Base-by-base conservation (phyloP, 805 yeast species). In the Wickerhamomyces rabaulensis region DNA sequence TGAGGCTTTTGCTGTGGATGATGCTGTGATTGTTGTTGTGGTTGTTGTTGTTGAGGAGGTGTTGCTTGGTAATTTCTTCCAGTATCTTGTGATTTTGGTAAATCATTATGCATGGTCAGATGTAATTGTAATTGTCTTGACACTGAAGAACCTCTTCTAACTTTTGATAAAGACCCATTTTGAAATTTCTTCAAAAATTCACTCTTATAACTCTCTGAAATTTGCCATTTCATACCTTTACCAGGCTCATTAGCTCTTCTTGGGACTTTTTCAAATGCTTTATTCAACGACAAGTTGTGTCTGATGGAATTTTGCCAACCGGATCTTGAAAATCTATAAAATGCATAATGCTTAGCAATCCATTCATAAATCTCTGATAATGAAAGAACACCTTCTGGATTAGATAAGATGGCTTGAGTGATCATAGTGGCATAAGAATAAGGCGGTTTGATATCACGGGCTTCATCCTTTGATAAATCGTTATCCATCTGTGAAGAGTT, bases 281-380 rank as follows among this genome's bases (percentile, higher is more conserved):
- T 94, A 67, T 94, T 94, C 49, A 94, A 73, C 2, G 97, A 90
- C 46, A 94, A 70, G 64, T 94, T 94, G 67, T 94, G 99, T 56
- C 99, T 82, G 55, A 94, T 92, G 7, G 97, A 90, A 68, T 94
- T 94, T 69, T 94, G 99, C 99, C 99, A 94, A 33, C 99, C 99
- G 9, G 96, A 84, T 65, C 87, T 91, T 21, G 94, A 83, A 66
- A 80, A 86, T 58, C 96, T 79, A 65, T 94, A 94, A 65, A 87
- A 94, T 35, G 98, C 91, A 66, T 90, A 94, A 61, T 85, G 91
- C 26, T 79, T 66, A 6, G 94, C 70, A 46, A 94, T 94, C 89
- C 96, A 94, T 54, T 80, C 84, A 66, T 94, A 94, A 46, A 94
- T 94, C 60, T 94, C 97, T 1, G 95, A 79, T 56, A 94, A 68